Base-by-base conservation (phyloP, 306 rosid genomes). In the Sicyos edulis region DNA sequence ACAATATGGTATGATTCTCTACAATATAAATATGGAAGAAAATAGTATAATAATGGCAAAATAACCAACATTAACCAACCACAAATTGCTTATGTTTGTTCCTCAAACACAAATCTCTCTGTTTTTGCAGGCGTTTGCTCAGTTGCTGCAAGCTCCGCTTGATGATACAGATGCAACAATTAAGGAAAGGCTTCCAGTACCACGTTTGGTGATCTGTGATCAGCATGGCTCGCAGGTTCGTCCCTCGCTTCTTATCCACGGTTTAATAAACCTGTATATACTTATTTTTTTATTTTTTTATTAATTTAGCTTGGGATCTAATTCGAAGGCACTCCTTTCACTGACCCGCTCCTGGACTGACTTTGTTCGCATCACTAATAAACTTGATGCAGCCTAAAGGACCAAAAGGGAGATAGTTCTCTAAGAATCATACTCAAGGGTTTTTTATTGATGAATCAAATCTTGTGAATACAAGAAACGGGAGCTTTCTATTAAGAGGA, bases 171-270 rank as follows among this genome's bases (percentile, higher is more conserved):
- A 89, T 81, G 71, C 78, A 75, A 87, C 91, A 75, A 83, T 73
- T 17, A 91, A 87, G 83, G 97, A 91, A 82, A 91, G 97, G 80
- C 91, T 93, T 86, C 97, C 99, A 17, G 95, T 87, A 40, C 97
- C 99, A 76, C 99, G 99, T 73, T 69, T 93, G 54, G 99, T 93
- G 74, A 82, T 93, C 63, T 93, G 99, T 71, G 99, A 93, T 80
- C 99, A 93, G 88, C 82, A 93, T 78, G 96, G 97, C 60, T 93
- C 99, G 66, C 99, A 93, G 99, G 99, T 89, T 45, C 22, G 69
- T 51, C 15, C 9, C 17, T 44, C 54, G 54, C 16, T 8, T 44
- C 54, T 63, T 42, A 56, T 60, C 32, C 14, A 53, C 15, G 17
- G 50, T 40, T 40, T 37, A 37, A 37, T 37, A 37, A 54, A 16